phyloP scores from a whole-genome alignment of 2,329 filamentous ascomycete genomes.

The Ascochyta viciae-villosae region DNA sequence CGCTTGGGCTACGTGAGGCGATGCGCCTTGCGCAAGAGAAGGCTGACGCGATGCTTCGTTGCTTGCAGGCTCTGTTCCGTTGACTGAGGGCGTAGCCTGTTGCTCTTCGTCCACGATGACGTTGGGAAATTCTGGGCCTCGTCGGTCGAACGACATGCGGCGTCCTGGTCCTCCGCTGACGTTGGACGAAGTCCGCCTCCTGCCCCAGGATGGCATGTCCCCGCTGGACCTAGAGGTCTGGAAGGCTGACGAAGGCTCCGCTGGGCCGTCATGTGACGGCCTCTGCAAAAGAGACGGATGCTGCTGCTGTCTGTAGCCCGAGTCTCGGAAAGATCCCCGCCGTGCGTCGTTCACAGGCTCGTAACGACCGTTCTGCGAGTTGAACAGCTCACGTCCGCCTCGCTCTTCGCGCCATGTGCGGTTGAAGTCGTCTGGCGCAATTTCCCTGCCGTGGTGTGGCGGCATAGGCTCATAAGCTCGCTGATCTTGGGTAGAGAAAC shows the following conservation, averaged over 20 bases:
- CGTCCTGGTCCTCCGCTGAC: conserved; percentile 84
- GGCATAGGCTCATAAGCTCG: conserved; percentile 63
- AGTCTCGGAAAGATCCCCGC: conserved; percentile 70
- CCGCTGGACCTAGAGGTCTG: conserved; percentile 78
- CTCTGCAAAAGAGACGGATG: conserved; percentile 78
- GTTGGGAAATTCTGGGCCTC: conserved; percentile 48
- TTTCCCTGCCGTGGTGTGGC: conserved; percentile 73
- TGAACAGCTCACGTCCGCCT: conserved; percentile 80
- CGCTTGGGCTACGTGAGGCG: conserved; percentile 41
- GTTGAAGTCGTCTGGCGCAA: conserved; percentile 92
- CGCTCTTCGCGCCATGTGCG: conserved; percentile 80
- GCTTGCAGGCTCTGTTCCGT: conserved; percentile 33
- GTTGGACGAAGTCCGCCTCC: conserved; percentile 87
- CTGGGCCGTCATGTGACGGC: conserved; percentile 68
- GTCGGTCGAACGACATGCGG: conserved; percentile 64
- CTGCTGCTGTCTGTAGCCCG: conserved; percentile 72
- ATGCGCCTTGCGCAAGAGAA: conserved; percentile 34
- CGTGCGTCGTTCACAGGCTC: conserved; percentile 83
- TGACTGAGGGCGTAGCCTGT: conserved; percentile 41
- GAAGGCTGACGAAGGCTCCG: conserved; percentile 86
- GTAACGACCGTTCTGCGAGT: conserved; percentile 93
- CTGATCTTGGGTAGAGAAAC: conserved; percentile 63
- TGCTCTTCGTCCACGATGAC: conserved; percentile 38
- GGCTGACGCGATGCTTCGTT: conserved; percentile 32
- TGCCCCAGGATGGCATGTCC: conserved; percentile 67